Evolutionary conservation across 1,284 basidiomycete genomes (phyloP), one percentile per base, ranked within the genome.

Genomic region (Melanopsichium pennsylvanicum): DNA sequence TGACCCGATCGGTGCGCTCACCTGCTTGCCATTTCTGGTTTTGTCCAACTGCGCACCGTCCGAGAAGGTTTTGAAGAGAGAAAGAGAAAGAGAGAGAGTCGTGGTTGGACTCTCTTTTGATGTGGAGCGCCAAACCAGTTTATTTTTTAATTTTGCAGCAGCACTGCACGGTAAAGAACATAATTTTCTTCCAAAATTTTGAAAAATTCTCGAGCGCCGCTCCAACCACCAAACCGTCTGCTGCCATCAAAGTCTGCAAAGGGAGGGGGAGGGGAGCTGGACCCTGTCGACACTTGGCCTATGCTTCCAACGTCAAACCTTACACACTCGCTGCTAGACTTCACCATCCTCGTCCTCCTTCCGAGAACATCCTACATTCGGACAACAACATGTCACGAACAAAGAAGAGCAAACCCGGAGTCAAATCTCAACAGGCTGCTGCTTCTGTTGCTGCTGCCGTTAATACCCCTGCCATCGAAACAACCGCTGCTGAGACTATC

Each of bases 171-270:
- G 27, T 29, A 29, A 7, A 29, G 8, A 29, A 29, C 10, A 23
- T 12, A 27, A 41, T 46, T 56, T 62, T 51, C 60, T 56, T 62
- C 52, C 29, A 43, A 56, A 56, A 47, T 34, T 62, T 46, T 51
- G 42, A 62, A 56, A 62, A n/a, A n/a, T n/a, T n/a, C n/a, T n/a
- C n/a, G n/a, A n/a, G n/a, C n/a, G n/a, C n/a, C n/a, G n/a, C n/a
- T n/a, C n/a, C n/a, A n/a, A n/a, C n/a, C n/a, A n/a, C n/a, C n/a
- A n/a, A n/a, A n/a, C n/a, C n/a, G n/a, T n/a, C n/a, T n/a, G n/a
- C n/a, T n/a, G n/a, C n/a, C n/a, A n/a, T n/a, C n/a, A n/a, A n/a
- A n/a, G n/a, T n/a, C n/a, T n/a, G n/a, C n/a, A n/a, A n/a, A n/a
- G n/a, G n/a, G n/a, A n/a, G n/a, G n/a, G n/a, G 13, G 13, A 13